Evolutionary conservation across 1,139 yeast genomes (phyloP).

Genomic region (Geotrichum aggregatum): DNA sequence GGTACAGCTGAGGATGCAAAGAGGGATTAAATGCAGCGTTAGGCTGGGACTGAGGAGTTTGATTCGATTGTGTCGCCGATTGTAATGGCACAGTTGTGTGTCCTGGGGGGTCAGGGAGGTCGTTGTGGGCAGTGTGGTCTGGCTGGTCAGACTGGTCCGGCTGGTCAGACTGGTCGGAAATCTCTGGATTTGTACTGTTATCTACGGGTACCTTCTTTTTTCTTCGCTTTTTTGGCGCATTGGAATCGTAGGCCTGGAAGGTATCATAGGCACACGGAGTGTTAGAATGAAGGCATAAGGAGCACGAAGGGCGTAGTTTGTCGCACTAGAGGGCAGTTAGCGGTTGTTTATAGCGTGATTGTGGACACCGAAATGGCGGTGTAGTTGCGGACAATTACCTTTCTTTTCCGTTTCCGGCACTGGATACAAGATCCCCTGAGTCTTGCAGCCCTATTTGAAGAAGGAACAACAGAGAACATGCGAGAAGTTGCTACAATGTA

Average conservation of each 20-base stretch:
- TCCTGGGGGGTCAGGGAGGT: neutral
- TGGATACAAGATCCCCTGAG: slow-evolving; percentile 21
- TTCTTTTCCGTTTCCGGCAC: slow-evolving; percentile 21
- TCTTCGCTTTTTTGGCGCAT: slow-evolving; percentile 14
- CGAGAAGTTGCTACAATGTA: too few relatives aligned
- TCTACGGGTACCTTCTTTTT: neutral
- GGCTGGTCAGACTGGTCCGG: too few relatives aligned
- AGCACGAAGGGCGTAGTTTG: slow-evolving; percentile 18
- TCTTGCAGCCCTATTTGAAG: slow-evolving; percentile 17
- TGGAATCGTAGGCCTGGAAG: slow-evolving; percentile 18
- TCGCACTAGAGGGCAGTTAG: slow-evolving; percentile 13
- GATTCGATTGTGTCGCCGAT: neutral
- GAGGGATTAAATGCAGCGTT: too few relatives aligned
- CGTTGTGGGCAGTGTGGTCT: neutral
- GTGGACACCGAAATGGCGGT: too few relatives aligned
- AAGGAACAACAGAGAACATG: neutral
- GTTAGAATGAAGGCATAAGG: slow-evolving; percentile 17
- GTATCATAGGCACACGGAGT: slow-evolving; percentile 19
- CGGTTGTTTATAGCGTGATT: too few relatives aligned
- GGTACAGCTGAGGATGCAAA: too few relatives aligned
- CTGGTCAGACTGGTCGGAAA: neutral
- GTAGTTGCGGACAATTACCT: neutral
- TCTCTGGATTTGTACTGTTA: neutral
- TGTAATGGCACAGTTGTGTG: neutral
- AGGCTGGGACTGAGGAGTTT: neutral